Percentiles rank a stretch among this genome's conserved stretches.
These are phyloP conservation scores for Trametes sanguinea DNA, from an alignment of 768 basidiomycete genomes.

Conservation along the genomic window DNA sequence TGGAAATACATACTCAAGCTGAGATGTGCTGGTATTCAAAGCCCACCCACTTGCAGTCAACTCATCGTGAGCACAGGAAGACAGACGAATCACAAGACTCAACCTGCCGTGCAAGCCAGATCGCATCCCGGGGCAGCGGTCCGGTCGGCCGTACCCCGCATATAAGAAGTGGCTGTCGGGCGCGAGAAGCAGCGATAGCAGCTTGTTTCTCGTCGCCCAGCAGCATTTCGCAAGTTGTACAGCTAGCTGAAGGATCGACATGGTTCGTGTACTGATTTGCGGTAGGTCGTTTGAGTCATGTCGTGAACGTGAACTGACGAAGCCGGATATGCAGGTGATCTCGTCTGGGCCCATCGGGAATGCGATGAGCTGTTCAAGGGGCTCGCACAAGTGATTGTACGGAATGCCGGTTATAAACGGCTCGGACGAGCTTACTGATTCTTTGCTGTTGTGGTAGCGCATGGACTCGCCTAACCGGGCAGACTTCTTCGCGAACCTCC, in stretches of 20 bases:
- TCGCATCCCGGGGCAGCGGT: too few relatives aligned
- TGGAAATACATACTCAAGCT: too few relatives aligned
- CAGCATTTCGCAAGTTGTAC: not conserved
- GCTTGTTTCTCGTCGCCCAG: too few relatives aligned
- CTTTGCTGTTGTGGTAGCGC: not conserved
- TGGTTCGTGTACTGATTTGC: conserved; percentile 27
- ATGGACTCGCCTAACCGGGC: conserved; percentile 43
- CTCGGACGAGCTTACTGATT: not conserved
- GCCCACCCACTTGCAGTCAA: too few relatives aligned
- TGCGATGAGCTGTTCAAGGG: conserved; percentile 61
- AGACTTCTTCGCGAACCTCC: conserved; percentile 67
- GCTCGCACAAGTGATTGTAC: conserved; percentile 76
- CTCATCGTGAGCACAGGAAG: too few relatives aligned
- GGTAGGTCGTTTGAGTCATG: conserved; percentile 9
- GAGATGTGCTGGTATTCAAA: too few relatives aligned
- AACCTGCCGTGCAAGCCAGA: too few relatives aligned
- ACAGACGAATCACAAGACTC: too few relatives aligned
- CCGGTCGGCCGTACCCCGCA: too few relatives aligned
- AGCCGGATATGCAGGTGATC: conserved; percentile 42
- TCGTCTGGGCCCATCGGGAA: conserved; percentile 84
- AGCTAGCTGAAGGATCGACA: not conserved
- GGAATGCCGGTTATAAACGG: conserved; percentile 31
- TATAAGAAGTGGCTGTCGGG: too few relatives aligned
- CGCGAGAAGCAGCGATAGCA: too few relatives aligned
- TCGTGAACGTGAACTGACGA: too few relatives aligned